Percentiles rank a stretch among this genome's conserved stretches.
These are phyloP conservation scores for Xylariaceae sp. DNA, from an alignment of 2,329 filamentous ascomycete genomes.

Conservation along the genomic window DNA sequence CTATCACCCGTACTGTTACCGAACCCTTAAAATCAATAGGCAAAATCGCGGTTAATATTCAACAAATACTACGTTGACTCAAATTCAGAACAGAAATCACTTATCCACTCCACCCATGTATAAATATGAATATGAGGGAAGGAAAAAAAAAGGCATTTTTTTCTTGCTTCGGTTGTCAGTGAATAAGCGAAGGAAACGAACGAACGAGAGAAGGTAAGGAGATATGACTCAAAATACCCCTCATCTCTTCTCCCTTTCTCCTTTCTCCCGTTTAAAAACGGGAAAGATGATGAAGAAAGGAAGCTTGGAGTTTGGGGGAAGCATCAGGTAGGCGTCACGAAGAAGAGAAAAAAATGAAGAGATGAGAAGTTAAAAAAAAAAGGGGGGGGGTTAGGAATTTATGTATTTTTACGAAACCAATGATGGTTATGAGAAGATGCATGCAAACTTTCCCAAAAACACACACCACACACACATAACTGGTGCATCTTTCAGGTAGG, in stretches of 20 bases:
- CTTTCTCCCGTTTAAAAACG: background rate
- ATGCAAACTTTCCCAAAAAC: no score
- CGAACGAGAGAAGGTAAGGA: background rate
- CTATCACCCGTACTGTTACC: background rate
- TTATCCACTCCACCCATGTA: conserved; percentile 3
- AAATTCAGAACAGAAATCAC: no score
- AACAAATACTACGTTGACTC: no score
- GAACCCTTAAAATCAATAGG: no score
- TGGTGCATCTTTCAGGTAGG: conserved; percentile 1
- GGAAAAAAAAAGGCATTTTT: background rate
- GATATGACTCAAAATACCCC: no score
- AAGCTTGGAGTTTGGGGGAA: background rate
- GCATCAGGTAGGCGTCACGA: background rate
- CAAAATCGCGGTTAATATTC: no score
- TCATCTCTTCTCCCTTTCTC: background rate
- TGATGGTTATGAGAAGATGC: no score
- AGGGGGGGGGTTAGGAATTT: no score
- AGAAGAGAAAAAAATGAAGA: background rate
- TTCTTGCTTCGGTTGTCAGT: background rate
- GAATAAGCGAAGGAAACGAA: background rate
- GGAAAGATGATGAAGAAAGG: background rate
- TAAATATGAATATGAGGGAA: conserved; percentile 1
- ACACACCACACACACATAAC: conserved; percentile 2
- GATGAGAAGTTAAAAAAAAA: background rate
- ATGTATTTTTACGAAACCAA: no score